A percentile compares a stretch with the other conserved stretches of the same genome.
These are phyloP conservation scores for Tritrichomonas musculus DNA, from an alignment of 208 protist genomes.

Conservation along the genomic window DNA sequence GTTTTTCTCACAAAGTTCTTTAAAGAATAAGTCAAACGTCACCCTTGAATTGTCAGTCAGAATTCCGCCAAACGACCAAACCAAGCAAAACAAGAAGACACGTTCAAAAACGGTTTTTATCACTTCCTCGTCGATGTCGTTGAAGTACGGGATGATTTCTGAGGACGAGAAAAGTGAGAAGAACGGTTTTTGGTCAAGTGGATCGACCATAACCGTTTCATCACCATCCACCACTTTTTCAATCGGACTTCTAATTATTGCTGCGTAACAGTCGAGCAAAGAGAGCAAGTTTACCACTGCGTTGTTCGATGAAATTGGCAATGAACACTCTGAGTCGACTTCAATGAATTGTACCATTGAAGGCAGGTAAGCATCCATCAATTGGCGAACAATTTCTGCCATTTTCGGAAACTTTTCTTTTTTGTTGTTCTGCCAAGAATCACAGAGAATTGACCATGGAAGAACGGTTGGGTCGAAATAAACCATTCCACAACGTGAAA, in stretches of 20 bases:
- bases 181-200: neutral
- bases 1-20: conserved; percentile 47
- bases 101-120: neutral
- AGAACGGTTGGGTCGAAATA: conserved; percentile 68
- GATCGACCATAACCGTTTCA: neutral
- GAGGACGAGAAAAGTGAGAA: neutral
- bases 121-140: conserved; percentile 53
- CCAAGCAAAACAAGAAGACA: conserved; percentile 67
- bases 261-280: neutral
- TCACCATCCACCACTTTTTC: neutral
- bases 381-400: neutral
- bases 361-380: neutral
- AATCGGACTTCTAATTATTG: neutral
- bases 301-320: neutral
- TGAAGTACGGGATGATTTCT: neutral
- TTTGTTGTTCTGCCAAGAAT: conserved; percentile 68
- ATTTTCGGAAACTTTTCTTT: neutral
- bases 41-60: conserved; percentile 71
- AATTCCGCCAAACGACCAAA: conserved; percentile 88
- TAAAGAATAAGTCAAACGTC: conserved; percentile 63
- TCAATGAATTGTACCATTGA: neutral
- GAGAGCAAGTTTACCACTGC: neutral
- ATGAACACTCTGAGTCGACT: neutral
- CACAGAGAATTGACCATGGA: conserved; percentile 75
- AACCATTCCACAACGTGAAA: conserved; percentile 95